Evolutionary conservation across 23 red algal species (phyloP).

Genomic region (Gracilaria domingensis): DNA sequence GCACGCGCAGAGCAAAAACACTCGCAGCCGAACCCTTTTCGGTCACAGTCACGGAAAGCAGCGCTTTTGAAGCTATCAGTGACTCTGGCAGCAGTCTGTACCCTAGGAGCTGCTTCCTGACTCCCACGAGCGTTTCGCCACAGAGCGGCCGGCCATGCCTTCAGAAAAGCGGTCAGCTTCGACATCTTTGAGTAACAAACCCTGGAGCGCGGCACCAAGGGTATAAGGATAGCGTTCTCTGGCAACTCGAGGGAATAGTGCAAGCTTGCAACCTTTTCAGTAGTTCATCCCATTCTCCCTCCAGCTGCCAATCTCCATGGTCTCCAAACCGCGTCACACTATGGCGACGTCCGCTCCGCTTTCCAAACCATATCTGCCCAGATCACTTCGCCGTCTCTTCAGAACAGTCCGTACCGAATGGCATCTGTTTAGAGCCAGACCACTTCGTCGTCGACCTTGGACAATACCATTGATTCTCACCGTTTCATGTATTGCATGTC

Average conservation of each 20-base stretch:
- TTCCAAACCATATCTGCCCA: background rate
- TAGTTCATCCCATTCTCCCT: background rate
- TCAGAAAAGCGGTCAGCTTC: background rate
- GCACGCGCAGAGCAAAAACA: background rate
- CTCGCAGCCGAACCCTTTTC: background rate
- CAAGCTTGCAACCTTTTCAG: background rate
- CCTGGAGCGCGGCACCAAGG: background rate
- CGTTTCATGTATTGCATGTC: background rate
- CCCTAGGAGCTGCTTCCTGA: background rate
- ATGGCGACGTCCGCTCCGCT: constrained; percentile 7
- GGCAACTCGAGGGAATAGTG: no score
- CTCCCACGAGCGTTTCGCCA: background rate
- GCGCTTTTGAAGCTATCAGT: no score
- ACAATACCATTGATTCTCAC: constrained; percentile 18
- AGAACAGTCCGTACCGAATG: constrained; percentile 27
- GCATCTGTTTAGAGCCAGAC: constrained; percentile 6
- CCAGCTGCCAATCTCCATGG: background rate
- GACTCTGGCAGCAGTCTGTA: background rate
- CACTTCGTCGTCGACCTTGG: constrained; percentile 28
- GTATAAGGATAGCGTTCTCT: no score
- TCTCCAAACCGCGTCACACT: background rate
- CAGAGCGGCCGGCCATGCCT: no score
- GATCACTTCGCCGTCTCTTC: constrained; percentile 10
- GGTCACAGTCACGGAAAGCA: no score
- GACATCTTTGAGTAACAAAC: background rate